Conservation (phyloP, 805 yeast genomes). For the Hanseniaspora taiwanica region DNA sequence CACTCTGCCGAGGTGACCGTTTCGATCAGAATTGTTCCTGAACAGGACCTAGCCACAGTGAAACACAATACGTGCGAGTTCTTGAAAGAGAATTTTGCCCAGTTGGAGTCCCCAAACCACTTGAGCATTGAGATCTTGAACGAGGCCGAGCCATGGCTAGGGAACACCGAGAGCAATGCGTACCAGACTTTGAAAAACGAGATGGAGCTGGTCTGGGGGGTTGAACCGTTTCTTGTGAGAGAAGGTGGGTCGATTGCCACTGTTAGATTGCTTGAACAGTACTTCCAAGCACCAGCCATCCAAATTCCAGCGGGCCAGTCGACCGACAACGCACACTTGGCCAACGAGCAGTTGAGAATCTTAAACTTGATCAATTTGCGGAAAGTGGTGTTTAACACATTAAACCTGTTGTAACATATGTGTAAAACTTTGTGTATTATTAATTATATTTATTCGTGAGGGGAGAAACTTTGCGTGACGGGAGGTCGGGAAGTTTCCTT, state of each 20-base stretch:
- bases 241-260: slow-evolving; percentile 98
- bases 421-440: too few relatives aligned
- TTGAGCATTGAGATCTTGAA: slow-evolving; percentile 51
- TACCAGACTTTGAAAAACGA: slow-evolving; percentile 55
- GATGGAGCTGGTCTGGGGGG: slow-evolving; percentile 58
- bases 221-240: slow-evolving; percentile 72
- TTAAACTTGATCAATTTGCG: slow-evolving; percentile 66
- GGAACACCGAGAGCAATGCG: slow-evolving; percentile 65
- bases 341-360: slow-evolving; percentile 73
- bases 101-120: slow-evolving; percentile 46
- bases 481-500: too few relatives aligned
- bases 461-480: too few relatives aligned
- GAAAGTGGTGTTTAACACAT: slow-evolving; percentile 42
- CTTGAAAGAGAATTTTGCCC: slow-evolving; percentile 34
- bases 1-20: slow-evolving; percentile 61
- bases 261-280: slow-evolving; percentile 69
- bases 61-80: slow-evolving; percentile 36
- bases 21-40: slow-evolving; percentile 82
- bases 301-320: slow-evolving; percentile 96
- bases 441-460: too few relatives aligned
- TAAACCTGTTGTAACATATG: slow-evolving; percentile 31
- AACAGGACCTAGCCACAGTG: slow-evolving; percentile 54
- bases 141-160: slow-evolving; percentile 94
- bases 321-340: slow-evolving; percentile 86
- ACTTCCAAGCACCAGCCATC: slow-evolving; percentile 77